Conservation (phyloP, 2,329 filamentous ascomycete species). For the Apiospora malaysiana region DNA sequence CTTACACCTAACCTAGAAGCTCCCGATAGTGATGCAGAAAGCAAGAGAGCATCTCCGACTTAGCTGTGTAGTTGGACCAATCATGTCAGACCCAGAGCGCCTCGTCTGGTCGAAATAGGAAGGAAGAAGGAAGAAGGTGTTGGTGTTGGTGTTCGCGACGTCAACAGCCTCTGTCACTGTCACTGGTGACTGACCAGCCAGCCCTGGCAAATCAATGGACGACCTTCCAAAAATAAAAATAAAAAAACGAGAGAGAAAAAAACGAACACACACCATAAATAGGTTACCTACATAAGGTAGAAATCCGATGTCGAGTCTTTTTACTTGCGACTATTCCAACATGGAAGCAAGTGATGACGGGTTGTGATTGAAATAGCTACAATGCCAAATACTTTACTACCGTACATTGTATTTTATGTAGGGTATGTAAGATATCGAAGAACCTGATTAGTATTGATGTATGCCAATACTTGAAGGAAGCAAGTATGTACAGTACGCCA, state of each 20-base stretch:
- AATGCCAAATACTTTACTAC: not conserved
- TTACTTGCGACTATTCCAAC: too few relatives aligned
- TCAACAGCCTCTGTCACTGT: not conserved
- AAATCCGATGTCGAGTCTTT: too few relatives aligned
- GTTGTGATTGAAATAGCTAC: not conserved
- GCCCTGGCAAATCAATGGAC: not conserved
- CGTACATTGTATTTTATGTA: too few relatives aligned
- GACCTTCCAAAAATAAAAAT: not conserved
- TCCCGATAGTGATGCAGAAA: not conserved
- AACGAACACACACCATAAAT: too few relatives aligned
- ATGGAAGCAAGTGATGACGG: not conserved
- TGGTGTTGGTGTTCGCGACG: not conserved
- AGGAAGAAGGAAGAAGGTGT: not conserved
- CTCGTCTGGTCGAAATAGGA: constrained; percentile 12
- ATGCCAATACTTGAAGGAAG: too few relatives aligned
- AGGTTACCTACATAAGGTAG: too few relatives aligned
- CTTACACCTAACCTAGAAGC: not conserved
- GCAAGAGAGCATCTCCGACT: not conserved
- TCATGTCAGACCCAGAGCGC: not conserved
- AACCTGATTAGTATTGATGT: too few relatives aligned
- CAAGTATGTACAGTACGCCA: too few relatives aligned
- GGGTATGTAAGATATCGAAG: too few relatives aligned
- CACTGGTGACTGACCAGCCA: too few relatives aligned
- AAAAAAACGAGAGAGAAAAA: too few relatives aligned
- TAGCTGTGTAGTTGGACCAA: not conserved